Base-by-base conservation (phyloP, 805 yeast genomes). In the Limtongia smithiae region DNA sequence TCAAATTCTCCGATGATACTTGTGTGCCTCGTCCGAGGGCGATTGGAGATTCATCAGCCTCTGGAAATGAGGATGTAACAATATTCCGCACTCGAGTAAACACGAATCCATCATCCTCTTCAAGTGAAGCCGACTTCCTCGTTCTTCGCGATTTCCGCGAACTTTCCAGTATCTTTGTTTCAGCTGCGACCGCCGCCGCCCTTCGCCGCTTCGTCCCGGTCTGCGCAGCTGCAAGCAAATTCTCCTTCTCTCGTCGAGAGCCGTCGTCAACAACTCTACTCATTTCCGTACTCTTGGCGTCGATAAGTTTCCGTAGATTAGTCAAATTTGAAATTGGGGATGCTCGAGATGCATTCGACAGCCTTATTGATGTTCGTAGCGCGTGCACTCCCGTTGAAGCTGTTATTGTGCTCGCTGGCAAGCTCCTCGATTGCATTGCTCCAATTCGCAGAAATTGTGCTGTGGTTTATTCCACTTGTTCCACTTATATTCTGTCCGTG, bases 101-200 rank as follows among this genome's bases (percentile, higher is more conserved):
- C 46, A 64, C 63, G 55, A 65, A 64, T 33, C 66, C 69, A 28
- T 64, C 69, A 44, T 65, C 69, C 27, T 64, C 68, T 43, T 65
- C 68, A 25, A 51, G 48, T 18, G 55, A 25, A 3, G 32, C 32
- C 14, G 41, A n/a, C 24, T 30, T 33, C 41, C 27, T 33, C 12
- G 24, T 17, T 22, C 25, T 22, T 35, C 46, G 36, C 15, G 48
- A 11, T 25, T 42, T 46, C 44, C 52, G 32, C 6, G 58, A 34
- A 31, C 55, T 54, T 44, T 54, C 56, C 37, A 27, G 27, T 25
- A 54, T 54, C 40, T 44, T 46, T n/a, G 51, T 25, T 20, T 54
- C 58, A 5, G 58, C 58, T 14, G 39, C 52, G 15, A 54, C 58
- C 12, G 58, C 58, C 6, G 58, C 58, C 14, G 58, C 58, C 14